phyloP scores from a whole-genome alignment of 805 yeast genomes.

The Candida nanaspora region DNA sequence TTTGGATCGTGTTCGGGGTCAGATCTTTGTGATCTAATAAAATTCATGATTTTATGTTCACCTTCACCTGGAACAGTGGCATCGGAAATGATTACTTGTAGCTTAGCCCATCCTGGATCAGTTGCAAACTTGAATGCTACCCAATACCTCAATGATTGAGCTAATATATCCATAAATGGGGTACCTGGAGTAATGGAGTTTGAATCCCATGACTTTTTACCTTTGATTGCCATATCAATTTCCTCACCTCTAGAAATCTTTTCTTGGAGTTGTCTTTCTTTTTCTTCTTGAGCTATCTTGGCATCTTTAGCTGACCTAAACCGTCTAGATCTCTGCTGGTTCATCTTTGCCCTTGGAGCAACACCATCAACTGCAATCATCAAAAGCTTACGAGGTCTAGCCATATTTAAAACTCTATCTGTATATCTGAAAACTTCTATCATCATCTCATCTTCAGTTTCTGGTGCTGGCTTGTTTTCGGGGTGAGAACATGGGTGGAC shows the following conservation, averaged over 20 bases:
- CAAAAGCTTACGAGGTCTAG: slow-evolving; percentile 86
- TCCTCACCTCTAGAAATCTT: slow-evolving; percentile 60
- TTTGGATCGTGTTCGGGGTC: slow-evolving; percentile 87
- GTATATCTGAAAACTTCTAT: slow-evolving; percentile 89
- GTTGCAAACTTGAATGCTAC: slow-evolving; percentile 78
- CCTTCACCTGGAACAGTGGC: slow-evolving; percentile 99
- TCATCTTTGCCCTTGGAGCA: slow-evolving; percentile 97
- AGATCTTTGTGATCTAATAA: slow-evolving; percentile 81
- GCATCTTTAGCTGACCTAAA: slow-evolving; percentile 92
- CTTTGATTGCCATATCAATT: slow-evolving; percentile 69
- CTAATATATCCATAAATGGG: slow-evolving; percentile 90
- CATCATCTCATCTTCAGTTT: slow-evolving; percentile 95
- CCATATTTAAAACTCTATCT: slow-evolving; percentile 85
- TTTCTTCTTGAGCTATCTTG: slow-evolving; percentile 64
- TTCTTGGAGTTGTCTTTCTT: slow-evolving; percentile 51
- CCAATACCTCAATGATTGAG: slow-evolving; percentile 82
- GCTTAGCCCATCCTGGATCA: slow-evolving; percentile 90
- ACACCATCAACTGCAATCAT: slow-evolving; percentile 98
- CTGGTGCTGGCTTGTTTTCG: slow-evolving; percentile 92
- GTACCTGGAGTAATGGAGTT: slow-evolving; percentile 99
- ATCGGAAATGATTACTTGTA: slow-evolving; percentile 88
- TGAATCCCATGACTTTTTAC: slow-evolving; percentile 84
- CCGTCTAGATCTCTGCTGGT: slow-evolving; percentile 91
- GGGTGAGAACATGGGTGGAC: slow-evolving; percentile 99
- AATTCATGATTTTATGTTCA: slow-evolving; percentile 96